Evolutionary conservation across 805 yeast species (phyloP), one percentile per base, ranked within the genome.

Genomic region (Candida anglica): DNA sequence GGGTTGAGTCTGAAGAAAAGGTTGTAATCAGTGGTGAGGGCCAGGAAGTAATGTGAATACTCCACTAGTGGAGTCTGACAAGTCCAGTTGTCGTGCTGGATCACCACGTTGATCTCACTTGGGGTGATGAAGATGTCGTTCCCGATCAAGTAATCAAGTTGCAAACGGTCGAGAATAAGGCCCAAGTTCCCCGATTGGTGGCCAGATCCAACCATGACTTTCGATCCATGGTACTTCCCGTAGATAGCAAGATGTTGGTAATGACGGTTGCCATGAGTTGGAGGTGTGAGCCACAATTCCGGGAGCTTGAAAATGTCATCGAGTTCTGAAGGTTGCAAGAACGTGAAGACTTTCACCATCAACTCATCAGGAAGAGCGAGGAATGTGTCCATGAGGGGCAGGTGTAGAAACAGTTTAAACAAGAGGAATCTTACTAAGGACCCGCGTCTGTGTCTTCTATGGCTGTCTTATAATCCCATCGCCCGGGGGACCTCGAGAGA

Each of bases 91-190:
- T 25, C 15, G 23, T 11, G 10, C 11, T 9, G 14, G 8, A 30
- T 17, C 4, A 15, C 14, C 14, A 30, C 19, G 26, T 42, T 38
- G 31, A 54, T 38, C 5, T 44, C 47, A 10, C 34, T 35, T 2
- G 60, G 59, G 15, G 41, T 28, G 16, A 56, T 54, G 24, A 39
- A 27, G 11, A 56, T 30, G 13, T 41, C 34, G 35, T 43, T 32
- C 1, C n/a, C 20, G 9, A 42, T 32, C 15, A 56, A 39, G 32
- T 54, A 47, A 26, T 40, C 31, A 18, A 56, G 36, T 15, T 46
- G 46, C 10, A 25, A 23, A 5, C 33, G 24, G 3, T 44, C 19
- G 17, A 50, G 22, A n/a, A 16, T 9, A 8, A 10, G 15, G 15
- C 8, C 9, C 10, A 9, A 6, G n/a, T 5, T 4, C 13, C 16